These are phyloP conservation scores for Cardamine resedifolia DNA, from an alignment of 345 rosid species.

Conservation along the genomic window DNA sequence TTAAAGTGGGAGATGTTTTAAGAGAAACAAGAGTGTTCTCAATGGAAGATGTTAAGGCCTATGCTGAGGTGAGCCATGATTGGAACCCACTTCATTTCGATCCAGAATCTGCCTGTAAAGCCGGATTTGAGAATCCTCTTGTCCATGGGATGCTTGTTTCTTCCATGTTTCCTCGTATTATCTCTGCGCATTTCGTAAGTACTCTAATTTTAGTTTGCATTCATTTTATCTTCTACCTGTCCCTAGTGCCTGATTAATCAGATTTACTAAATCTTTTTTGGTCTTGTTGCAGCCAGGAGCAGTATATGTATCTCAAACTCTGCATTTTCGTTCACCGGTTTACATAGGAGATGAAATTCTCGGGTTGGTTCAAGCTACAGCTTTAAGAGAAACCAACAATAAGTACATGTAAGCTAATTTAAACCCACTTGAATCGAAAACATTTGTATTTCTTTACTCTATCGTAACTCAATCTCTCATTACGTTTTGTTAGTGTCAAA, in stretches of 20 bases:
- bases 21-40: constrained; percentile 58
- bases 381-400: constrained; percentile 55
- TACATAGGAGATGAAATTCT: constrained; percentile 65
- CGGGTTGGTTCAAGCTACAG: constrained; percentile 54
- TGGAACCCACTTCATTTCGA: constrained; percentile 79
- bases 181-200: constrained; percentile 77
- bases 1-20: constrained; percentile 62
- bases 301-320: constrained; percentile 72
- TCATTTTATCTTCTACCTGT: not conserved
- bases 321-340: constrained; percentile 76
- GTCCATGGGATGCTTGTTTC: constrained; percentile 96
- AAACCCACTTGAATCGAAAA: not conserved
- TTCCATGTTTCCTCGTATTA: constrained; percentile 73
- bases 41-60: constrained; percentile 56
- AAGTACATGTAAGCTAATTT: constrained; percentile 56
- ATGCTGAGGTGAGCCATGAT: constrained; percentile 78
- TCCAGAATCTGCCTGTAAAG: constrained; percentile 51
- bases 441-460: not conserved
- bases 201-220: not conserved
- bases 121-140: constrained; percentile 64
- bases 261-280: constrained; percentile 27
- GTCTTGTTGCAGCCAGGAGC: constrained; percentile 70
- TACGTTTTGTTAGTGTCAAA: constrained; percentile 51
- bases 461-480: constrained; percentile 5
- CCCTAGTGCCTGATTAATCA: not conserved